phyloP scores from a whole-genome alignment of 441 rosid species.

The Mallotus repandus region DNA sequence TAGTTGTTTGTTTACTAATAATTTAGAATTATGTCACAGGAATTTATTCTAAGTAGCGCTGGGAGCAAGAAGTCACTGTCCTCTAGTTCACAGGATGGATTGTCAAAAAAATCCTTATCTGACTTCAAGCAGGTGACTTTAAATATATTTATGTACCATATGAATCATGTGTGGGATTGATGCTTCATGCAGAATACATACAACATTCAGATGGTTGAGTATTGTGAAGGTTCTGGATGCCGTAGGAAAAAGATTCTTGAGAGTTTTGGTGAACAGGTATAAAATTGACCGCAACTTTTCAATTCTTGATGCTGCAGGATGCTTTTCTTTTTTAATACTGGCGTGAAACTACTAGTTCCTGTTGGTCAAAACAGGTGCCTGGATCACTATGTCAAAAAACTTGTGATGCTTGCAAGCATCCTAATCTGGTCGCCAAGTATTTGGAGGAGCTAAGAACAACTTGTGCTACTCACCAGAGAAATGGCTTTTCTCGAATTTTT shows the following conservation, averaged over 20 bases:
- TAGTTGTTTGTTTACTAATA: constrained; percentile 18
- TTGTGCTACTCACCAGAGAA: constrained; percentile 48
- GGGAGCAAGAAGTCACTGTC: constrained; percentile 58
- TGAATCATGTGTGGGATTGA: constrained; percentile 11
- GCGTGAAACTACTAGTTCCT: constrained; percentile 17
- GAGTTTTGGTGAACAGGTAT: constrained; percentile 91
- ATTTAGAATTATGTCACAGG: constrained; percentile 46
- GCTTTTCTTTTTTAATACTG: constrained; percentile 16
- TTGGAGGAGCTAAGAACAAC: constrained; percentile 63
- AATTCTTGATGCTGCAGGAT: background rate
- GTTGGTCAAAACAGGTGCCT: constrained; percentile 47
- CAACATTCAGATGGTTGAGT: constrained; percentile 68
- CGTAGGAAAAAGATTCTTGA: constrained; percentile 87
- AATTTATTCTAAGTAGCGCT: constrained; percentile 67
- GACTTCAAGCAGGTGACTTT: constrained; percentile 66
- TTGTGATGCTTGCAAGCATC: constrained; percentile 90
- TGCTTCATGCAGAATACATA: constrained; percentile 21
- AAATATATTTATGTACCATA: constrained; percentile 18
- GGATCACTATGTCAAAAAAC: constrained; percentile 61
- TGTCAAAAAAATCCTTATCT: constrained; percentile 52
- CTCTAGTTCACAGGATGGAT: constrained; percentile 42
- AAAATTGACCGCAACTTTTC: constrained; percentile 5
- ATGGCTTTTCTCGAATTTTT: constrained; percentile 50
- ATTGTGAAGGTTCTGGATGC: constrained; percentile 91
- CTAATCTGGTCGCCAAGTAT: constrained; percentile 54